A percentile compares a stretch with the other conserved stretches of the same genome.
Conservation (phyloP, 306 rosid species). For the Gastrolobium villosum region DNA sequence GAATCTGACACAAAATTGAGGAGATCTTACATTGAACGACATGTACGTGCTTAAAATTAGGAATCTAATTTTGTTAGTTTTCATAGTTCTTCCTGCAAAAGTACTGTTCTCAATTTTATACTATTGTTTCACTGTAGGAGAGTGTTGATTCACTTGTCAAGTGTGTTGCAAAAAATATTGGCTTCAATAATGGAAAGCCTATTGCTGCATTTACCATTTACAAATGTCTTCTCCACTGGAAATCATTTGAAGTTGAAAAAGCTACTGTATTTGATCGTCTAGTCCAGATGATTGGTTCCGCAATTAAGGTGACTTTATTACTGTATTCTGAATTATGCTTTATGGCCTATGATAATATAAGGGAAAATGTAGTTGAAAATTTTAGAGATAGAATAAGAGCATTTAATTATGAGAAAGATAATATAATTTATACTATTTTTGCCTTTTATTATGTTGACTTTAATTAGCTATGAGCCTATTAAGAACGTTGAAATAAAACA, state of each 20-base stretch:
- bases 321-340: conserved; percentile 21
- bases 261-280: conserved; percentile 93
- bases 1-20: conserved; percentile 79
- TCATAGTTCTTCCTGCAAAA: conserved; percentile 19
- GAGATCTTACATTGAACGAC: conserved; percentile 74
- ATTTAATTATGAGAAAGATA: conserved; percentile 26
- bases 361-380: background rate
- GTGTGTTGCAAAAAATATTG: conserved; percentile 79
- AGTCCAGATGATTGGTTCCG: conserved; percentile 89
- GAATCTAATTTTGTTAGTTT: conserved; percentile 18
- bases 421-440: background rate
- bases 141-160: conserved; percentile 83
- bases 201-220: conserved; percentile 85
- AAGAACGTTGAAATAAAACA: background rate
- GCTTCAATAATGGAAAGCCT: conserved; percentile 85
- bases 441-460: background rate
- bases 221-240: conserved; percentile 90
- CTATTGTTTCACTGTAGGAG: conserved; percentile 63
- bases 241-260: conserved; percentile 93
- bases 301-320: conserved; percentile 71
- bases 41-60: conserved; percentile 59
- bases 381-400: conserved; percentile 9
- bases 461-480: background rate
- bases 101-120: conserved; percentile 38
- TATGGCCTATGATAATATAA: background rate